Conservation (phyloP, 352 stramenopile genomes). For the Pythium aquatile region DNA sequence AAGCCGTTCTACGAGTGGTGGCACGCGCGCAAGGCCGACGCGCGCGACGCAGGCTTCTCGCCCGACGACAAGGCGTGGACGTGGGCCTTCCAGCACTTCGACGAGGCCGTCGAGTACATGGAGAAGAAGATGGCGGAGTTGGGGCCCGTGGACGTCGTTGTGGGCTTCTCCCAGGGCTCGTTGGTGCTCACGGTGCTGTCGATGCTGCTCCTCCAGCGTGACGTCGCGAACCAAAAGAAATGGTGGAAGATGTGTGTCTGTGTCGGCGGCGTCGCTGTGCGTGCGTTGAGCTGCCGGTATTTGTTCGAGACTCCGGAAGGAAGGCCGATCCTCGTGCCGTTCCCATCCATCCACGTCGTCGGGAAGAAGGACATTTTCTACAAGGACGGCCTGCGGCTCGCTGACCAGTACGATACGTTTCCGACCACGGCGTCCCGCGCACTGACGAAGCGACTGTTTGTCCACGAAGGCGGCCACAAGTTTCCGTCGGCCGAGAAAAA, state of each 20-base stretch:
- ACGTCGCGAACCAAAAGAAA: conserved; percentile 22
- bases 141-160: conserved; percentile 54
- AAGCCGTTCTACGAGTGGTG: conserved; percentile 59
- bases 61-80: conserved; percentile 40
- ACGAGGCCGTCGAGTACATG: conserved; percentile 45
- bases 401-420: conserved; percentile 21
- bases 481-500: conserved; percentile 27
- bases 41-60: conserved; percentile 17
- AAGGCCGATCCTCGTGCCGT: conserved; percentile 33
- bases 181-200: conserved; percentile 46
- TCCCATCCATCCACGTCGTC: conserved; percentile 64
- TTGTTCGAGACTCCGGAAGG: conserved; percentile 44
- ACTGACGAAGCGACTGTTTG: conserved; percentile 18
- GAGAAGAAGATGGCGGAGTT: conserved; percentile 41
- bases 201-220: conserved; percentile 36
- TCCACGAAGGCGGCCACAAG: conserved; percentile 33
- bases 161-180: conserved; percentile 71
- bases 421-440: conserved; percentile 13
- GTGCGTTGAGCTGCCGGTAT: conserved; percentile 24
- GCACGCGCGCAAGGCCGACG: conserved; percentile 25
- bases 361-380: conserved; percentile 57
- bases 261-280: conserved; percentile 35
- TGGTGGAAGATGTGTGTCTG: conserved; percentile 58
- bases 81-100: conserved; percentile 46
- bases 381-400: conserved; percentile 37